Percentiles rank a stretch among this genome's conserved stretches.
Conservation (phyloP, 495 filamentous ascomycete species). For the Annulohypoxylon bovei region DNA sequence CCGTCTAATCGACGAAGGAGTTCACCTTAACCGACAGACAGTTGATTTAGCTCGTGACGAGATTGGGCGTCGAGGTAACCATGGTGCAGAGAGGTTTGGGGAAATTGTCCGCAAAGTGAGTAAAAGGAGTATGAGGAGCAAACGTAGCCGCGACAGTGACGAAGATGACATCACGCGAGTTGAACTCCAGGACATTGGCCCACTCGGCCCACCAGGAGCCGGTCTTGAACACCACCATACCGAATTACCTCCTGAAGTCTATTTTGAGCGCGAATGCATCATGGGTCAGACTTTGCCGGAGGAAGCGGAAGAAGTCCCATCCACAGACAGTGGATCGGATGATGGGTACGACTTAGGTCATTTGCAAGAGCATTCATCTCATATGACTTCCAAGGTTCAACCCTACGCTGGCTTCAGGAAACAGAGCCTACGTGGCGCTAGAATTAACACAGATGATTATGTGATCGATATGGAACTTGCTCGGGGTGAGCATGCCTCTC, state of each 20-base stretch:
- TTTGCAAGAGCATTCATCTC: conserved; percentile 33
- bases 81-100: conserved; percentile 40
- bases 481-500: conserved; percentile 12
- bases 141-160: conserved; percentile 43
- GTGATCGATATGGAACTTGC: conserved; percentile 32
- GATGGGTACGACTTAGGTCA: conserved; percentile 29
- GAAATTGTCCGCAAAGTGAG: conserved; percentile 51
- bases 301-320: conserved; percentile 33
- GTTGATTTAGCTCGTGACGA: conserved; percentile 51
- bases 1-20: conserved; percentile 60
- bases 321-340: conserved; percentile 15
- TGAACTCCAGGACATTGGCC: conserved; percentile 37
- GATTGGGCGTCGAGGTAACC: conserved; percentile 45
- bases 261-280: conserved; percentile 43
- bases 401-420: conserved; percentile 17
- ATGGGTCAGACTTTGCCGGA: conserved; percentile 49
- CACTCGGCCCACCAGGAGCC: conserved; percentile 35
- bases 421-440: background rate
- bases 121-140: conserved; percentile 47
- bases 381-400: conserved; percentile 39
- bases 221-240: conserved; percentile 34
- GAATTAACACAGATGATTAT: conserved; percentile 29
- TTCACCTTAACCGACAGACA: conserved; percentile 52
- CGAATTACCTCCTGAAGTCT: conserved; percentile 33
- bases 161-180: conserved; percentile 21